These are phyloP conservation scores for Breviolum minutum DNA, from an alignment of 73 alveolate genomes.

Conservation along the genomic window DNA sequence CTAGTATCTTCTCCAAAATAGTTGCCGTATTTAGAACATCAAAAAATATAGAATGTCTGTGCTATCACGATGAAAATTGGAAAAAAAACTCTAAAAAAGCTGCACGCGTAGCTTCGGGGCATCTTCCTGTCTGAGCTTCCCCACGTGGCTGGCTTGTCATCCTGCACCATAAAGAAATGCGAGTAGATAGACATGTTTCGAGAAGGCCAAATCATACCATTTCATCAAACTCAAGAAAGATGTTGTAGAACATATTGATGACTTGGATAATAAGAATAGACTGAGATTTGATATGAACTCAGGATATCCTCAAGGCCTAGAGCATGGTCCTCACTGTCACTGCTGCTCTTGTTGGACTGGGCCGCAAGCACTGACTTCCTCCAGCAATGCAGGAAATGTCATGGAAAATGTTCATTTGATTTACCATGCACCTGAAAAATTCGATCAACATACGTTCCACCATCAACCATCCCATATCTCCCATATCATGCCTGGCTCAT, in stretches of 20 bases:
- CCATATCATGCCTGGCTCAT: too few species aligned
- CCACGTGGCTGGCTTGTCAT: slow-evolving; percentile 17
- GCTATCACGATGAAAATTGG: too few species aligned
- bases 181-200: too few species aligned
- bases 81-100: too few species aligned
- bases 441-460: too few species aligned
- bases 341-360: slow-evolving; percentile 91
- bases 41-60: too few species aligned
- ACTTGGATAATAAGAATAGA: too few species aligned
- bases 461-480: too few species aligned
- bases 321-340: slow-evolving; percentile 69
- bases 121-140: not conserved
- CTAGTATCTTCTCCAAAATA: not conserved
- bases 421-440: too few species aligned
- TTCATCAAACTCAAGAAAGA: not conserved
- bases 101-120: too few species aligned
- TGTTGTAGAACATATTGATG: not conserved
- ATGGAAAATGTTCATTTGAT: too few species aligned
- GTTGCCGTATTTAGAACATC: too few species aligned
- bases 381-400: not conserved
- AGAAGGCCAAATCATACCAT: not conserved
- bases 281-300: not conserved
- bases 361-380: slow-evolving; percentile 89
- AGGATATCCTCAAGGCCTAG: not conserved
- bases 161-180: not conserved